These are phyloP conservation scores for Amanita pallidorosea DNA, from an alignment of 768 basidiomycete species.

Conservation along the genomic window DNA sequence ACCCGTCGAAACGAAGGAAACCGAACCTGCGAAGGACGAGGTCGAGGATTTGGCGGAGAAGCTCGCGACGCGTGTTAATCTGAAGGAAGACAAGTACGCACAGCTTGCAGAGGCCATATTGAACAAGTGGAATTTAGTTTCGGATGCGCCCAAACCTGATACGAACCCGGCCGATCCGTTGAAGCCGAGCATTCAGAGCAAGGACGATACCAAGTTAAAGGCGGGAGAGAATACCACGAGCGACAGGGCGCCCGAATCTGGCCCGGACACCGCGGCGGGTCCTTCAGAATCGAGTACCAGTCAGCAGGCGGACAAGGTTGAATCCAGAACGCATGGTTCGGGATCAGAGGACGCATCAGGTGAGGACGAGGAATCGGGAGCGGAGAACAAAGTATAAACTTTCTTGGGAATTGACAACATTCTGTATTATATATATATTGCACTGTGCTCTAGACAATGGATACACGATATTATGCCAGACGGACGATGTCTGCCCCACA, in stretches of 20 bases:
- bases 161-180: background rate
- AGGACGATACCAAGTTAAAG: background rate
- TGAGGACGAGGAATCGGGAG: background rate
- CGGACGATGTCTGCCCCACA: slow-evolving; percentile 58
- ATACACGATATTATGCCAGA: background rate
- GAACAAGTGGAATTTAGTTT: too few relatives aligned
- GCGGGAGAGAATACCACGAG: background rate
- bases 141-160: background rate
- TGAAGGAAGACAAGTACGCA: background rate
- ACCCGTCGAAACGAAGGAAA: slow-evolving; percentile 3
- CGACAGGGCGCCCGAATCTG: background rate
- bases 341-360: background rate
- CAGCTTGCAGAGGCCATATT: background rate
- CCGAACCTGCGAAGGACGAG: slow-evolving; percentile 5
- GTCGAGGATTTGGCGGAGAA: background rate
- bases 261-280: background rate
- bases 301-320: background rate
- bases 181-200: background rate
- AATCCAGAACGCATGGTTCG: background rate
- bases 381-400: background rate
- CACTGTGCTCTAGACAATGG: background rate
- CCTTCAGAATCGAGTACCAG: background rate
- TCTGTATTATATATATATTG: background rate
- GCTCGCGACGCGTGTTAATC: background rate
- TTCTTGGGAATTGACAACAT: background rate